phyloP scores from a whole-genome alignment of 2,329 filamentous ascomycete genomes.

The Penicillium sclerotigenum region DNA sequence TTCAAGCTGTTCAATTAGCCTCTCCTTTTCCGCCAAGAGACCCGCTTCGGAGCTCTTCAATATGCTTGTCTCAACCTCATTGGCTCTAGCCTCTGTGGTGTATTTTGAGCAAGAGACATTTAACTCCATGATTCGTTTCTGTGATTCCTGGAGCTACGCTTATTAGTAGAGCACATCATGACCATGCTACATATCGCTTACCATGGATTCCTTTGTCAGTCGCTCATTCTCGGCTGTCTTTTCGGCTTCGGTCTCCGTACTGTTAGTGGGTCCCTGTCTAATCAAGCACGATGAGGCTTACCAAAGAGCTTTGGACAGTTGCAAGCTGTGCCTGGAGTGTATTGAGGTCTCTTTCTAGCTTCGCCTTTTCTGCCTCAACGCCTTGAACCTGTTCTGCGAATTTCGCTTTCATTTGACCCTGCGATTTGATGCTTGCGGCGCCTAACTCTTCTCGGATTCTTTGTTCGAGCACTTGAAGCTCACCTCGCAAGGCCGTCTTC shows the following conservation, averaged over 20 bases:
- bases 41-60: slow-evolving; percentile 22
- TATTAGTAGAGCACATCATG: slow-evolving; percentile 12
- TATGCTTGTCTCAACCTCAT: slow-evolving; percentile 19
- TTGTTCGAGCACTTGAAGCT: slow-evolving; percentile 21
- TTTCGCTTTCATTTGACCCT: slow-evolving; percentile 26
- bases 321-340: slow-evolving; percentile 22
- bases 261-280: slow-evolving; percentile 10
- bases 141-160: slow-evolving; percentile 20
- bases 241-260: slow-evolving; percentile 20
- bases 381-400: slow-evolving; percentile 32
- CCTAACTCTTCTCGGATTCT: slow-evolving; percentile 32
- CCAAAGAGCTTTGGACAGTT: slow-evolving; percentile 23
- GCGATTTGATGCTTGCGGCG: slow-evolving; percentile 29
- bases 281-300: slow-evolving; percentile 11
- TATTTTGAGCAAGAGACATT: slow-evolving; percentile 12
- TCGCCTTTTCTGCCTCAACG: slow-evolving; percentile 26
- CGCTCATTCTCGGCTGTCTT: slow-evolving; percentile 9
- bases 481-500: slow-evolving; percentile 19
- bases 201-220: slow-evolving; percentile 16
- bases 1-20: slow-evolving; percentile 19
- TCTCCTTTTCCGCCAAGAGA: slow-evolving; percentile 16
- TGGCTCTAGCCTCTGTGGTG: slow-evolving; percentile 8
- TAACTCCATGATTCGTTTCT: slow-evolving; percentile 21
- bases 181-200: slow-evolving; percentile 5
- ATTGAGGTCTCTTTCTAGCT: slow-evolving; percentile 18